These are phyloP conservation scores for Rubus idaeus DNA, from an alignment of 306 rosid genomes.

Conservation along the genomic window DNA sequence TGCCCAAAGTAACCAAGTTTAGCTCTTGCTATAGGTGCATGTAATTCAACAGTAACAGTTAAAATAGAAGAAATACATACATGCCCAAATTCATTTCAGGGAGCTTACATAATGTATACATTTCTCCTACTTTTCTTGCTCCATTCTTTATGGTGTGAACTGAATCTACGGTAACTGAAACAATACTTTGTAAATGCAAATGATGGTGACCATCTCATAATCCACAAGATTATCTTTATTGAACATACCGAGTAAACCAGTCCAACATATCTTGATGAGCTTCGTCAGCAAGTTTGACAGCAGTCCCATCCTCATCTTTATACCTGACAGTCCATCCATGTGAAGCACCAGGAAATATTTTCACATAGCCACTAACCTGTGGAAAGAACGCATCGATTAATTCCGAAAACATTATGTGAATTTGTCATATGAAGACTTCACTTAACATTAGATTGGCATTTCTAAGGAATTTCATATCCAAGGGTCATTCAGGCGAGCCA, in stretches of 20 bases:
- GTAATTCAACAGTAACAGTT: neutral
- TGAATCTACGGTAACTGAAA: too few species aligned
- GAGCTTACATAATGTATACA: neutral
- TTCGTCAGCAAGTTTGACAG: conserved; percentile 43
- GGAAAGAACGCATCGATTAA: neutral
- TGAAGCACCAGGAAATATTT: conserved; percentile 39
- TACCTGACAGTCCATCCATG: conserved; percentile 53
- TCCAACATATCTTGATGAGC: conserved; percentile 34
- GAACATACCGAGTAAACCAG: conserved; percentile 39
- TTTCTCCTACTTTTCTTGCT: neutral
- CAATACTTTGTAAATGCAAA: neutral
- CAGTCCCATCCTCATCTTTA: conserved; percentile 31
- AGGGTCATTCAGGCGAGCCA: neutral
- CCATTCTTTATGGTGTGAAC: neutral
- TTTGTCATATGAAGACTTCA: neutral
- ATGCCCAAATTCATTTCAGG: neutral
- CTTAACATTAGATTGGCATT: neutral
- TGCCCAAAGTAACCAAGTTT: neutral
- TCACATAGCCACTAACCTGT: conserved; percentile 25
- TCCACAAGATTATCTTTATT: conserved; percentile 9
- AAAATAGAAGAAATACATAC: neutral
- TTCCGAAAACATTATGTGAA: neutral
- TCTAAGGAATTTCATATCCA: neutral
- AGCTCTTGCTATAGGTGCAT: neutral
- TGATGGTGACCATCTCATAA: neutral